Conservation (phyloP, 495 filamentous ascomycete genomes). For the Hyaloscypha hepaticicola region DNA sequence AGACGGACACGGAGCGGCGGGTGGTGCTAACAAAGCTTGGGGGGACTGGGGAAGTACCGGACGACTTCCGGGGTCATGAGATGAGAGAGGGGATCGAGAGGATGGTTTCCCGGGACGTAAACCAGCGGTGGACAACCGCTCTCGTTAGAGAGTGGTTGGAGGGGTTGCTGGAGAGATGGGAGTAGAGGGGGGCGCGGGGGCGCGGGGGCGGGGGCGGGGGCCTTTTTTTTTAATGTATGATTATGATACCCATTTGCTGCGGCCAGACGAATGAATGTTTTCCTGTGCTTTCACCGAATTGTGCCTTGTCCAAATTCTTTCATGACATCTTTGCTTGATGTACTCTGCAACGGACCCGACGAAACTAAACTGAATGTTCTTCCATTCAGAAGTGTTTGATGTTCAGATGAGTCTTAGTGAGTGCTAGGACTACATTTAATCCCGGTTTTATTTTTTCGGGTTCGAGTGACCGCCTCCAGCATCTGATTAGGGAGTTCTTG, state of each 20-base stretch:
- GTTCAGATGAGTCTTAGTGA: neutral
- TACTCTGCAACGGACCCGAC: neutral
- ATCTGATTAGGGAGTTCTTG: no score
- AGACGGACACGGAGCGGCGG: slow-evolving; percentile 28
- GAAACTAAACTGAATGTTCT: neutral
- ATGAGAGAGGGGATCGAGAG: slow-evolving; percentile 1
- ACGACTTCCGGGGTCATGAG: neutral
- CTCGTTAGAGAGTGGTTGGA: slow-evolving; percentile 2
- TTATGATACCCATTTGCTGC: neutral
- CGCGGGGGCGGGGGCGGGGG: neutral
- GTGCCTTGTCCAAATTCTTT: neutral
- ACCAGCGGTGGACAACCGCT: neutral
- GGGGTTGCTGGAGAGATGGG: neutral
- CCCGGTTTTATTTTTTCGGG: no score
- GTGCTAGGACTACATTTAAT: no score
- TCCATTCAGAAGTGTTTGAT: neutral
- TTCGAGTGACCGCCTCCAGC: no score
- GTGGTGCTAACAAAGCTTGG: slow-evolving; percentile 1
- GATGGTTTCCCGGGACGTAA: neutral
- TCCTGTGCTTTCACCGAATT: neutral
- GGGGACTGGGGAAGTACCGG: neutral
- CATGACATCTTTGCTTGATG: neutral
- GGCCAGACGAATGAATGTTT: neutral
- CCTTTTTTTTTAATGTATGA: neutral
- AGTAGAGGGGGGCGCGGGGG: neutral